Conservation (phyloP, 352 stramenopile genomes). For the Hyaloperonospora arabidopsidis region DNA sequence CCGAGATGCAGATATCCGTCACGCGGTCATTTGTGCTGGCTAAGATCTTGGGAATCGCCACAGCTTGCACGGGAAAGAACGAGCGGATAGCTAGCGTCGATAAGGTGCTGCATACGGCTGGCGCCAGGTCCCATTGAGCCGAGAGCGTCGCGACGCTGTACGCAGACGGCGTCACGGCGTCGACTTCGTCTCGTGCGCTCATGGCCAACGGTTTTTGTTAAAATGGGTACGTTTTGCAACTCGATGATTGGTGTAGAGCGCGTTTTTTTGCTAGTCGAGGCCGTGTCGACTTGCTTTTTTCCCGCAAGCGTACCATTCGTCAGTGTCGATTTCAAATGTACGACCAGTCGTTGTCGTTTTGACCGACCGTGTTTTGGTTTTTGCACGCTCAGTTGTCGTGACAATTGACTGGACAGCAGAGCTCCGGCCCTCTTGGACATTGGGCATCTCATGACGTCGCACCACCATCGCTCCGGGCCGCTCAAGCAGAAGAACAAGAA, state of each 20-base stretch:
- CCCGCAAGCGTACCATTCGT: too few relatives aligned
- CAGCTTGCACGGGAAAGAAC: slow-evolving; percentile 94
- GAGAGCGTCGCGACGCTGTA: slow-evolving; percentile 60
- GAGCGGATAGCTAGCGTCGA: slow-evolving; percentile 45
- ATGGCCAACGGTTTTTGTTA: slow-evolving; percentile 18
- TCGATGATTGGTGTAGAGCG: too few relatives aligned
- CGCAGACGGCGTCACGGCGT: slow-evolving; percentile 42
- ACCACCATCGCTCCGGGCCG: slow-evolving; percentile 81
- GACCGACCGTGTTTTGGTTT: too few relatives aligned
- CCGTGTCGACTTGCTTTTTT: too few relatives aligned
- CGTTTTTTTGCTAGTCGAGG: too few relatives aligned
- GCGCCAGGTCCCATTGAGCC: slow-evolving; percentile 39
- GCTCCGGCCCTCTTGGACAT: background rate
- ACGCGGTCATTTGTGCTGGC: slow-evolving; percentile 67
- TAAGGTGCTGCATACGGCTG: slow-evolving; percentile 40
- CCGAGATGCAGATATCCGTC: slow-evolving; percentile 94
- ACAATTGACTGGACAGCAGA: slow-evolving; percentile 12
- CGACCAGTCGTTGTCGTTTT: too few relatives aligned
- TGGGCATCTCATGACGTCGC: slow-evolving; percentile 38
- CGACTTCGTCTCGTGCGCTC: slow-evolving; percentile 10
- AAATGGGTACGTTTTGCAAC: too few relatives aligned
- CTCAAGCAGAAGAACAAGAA: slow-evolving; percentile 90
- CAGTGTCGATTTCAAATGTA: too few relatives aligned
- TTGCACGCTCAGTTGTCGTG: too few relatives aligned
- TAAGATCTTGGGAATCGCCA: slow-evolving; percentile 90